Conservation (phyloP, 129 eudicot genomes). For the Dittrichia graveolens region DNA sequence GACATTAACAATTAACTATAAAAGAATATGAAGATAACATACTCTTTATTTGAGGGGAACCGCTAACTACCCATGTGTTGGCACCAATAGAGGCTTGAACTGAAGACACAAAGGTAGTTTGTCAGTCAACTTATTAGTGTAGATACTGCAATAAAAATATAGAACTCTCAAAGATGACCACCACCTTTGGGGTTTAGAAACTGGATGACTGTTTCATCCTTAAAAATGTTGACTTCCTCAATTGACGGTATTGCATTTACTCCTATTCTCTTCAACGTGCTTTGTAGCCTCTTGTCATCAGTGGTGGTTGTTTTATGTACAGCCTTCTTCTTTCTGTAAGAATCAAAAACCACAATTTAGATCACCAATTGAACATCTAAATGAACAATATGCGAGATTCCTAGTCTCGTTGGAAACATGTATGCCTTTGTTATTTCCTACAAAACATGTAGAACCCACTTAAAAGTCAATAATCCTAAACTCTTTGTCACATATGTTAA, state of each 20-base stretch:
- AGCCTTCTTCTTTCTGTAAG: slow-evolving; percentile 81
- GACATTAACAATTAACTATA: background rate
- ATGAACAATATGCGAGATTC: background rate
- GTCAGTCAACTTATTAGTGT: background rate
- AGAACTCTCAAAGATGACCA: background rate
- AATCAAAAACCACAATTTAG: background rate
- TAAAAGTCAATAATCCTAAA: too few species aligned
- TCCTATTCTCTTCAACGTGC: slow-evolving; percentile 78
- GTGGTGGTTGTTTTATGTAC: slow-evolving; percentile 80
- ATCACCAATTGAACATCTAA: background rate
- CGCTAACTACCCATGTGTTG: slow-evolving; percentile 96
- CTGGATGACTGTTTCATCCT: slow-evolving; percentile 80
- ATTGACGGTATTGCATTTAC: slow-evolving; percentile 74
- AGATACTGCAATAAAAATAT: background rate
- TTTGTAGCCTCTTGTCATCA: slow-evolving; percentile 77
- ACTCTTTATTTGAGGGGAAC: slow-evolving; percentile 89
- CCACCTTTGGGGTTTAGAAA: slow-evolving; percentile 76
- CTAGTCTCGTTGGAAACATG: background rate
- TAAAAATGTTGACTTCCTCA: slow-evolving; percentile 84
- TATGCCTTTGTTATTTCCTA: background rate
- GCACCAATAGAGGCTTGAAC: slow-evolving; percentile 95
- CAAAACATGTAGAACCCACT: too few species aligned
- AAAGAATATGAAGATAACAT: slow-evolving; percentile 20
- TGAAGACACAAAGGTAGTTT: slow-evolving; percentile 17
- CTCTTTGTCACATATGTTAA: too few species aligned